These are phyloP conservation scores for Penicillium decumbens DNA, from an alignment of 2,329 filamentous ascomycete genomes.

Conservation along the genomic window DNA sequence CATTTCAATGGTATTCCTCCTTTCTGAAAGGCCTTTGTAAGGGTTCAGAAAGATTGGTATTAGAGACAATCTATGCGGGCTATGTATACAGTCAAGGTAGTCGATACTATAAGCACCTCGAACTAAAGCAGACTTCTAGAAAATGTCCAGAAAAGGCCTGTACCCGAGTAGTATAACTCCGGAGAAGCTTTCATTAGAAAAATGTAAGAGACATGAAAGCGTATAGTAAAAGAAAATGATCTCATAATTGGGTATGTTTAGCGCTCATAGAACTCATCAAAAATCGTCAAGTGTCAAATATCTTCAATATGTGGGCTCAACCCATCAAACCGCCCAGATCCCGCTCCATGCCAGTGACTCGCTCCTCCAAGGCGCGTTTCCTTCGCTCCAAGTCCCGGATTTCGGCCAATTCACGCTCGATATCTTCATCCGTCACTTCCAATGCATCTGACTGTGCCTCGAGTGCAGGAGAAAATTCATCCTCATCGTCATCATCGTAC, in stretches of 20 bases:
- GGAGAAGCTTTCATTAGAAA: background rate
- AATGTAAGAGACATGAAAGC: background rate
- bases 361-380: conserved; percentile 58
- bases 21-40: background rate
- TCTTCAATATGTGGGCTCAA: conserved; percentile 28
- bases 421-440: conserved; percentile 42
- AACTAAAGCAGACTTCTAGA: no score
- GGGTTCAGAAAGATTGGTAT: background rate
- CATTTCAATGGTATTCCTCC: background rate
- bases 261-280: background rate
- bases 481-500: conserved; percentile 53
- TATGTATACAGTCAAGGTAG: background rate
- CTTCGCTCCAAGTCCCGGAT: conserved; percentile 59
- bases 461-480: conserved; percentile 48
- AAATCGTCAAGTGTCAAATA: background rate
- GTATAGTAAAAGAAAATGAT: background rate
- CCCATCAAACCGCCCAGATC: conserved; percentile 60
- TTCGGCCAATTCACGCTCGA: conserved; percentile 48
- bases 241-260: background rate
- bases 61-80: background rate
- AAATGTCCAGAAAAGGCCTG: background rate
- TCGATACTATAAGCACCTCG: background rate
- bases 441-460: conserved; percentile 19
- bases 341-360: conserved; percentile 63
- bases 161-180: background rate